Evolutionary conservation across 2,329 filamentous ascomycete species (phyloP), one percentile per base, ranked within the genome.

Genomic region (Fusarium luffae): DNA sequence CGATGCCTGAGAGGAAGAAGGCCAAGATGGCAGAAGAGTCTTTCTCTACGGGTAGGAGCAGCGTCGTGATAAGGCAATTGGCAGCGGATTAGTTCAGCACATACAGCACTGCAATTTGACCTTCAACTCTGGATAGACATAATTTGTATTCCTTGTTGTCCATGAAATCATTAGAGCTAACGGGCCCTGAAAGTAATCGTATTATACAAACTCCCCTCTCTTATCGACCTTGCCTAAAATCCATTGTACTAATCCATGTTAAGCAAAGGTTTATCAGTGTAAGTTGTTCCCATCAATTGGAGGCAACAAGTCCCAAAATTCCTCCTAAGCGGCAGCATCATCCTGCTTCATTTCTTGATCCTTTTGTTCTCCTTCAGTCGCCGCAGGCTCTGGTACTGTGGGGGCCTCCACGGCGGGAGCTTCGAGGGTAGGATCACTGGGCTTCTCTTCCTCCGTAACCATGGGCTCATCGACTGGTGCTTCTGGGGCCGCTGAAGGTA

Each of bases 1-100:
- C 81, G 16, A 70, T 74, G 56, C 72, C 75, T 7, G 69, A 76
- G 54, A 63, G 56, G 19, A 55, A 63, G 7, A 49, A 47, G 37
- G 27, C 40, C 32, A 47, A 59, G 18, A 44, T 18, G 4, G 21
- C 50, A 1, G 44, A 43, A 8, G 32, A 30, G 21, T 48, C 44
- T 16, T 46, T 48, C 16, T 19, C 28, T 7, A 27, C 34, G 27
- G 59, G 51, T 11, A 60, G 49, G 37, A 57, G 43, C 27, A 54
- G 51, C 25, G 46, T 48, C 18, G 25, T 54, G 3, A 6, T 42
- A n/a, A 49, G 57, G 52, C 50, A 63, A 32, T 13, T 40, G 32
- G 27, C 10, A 19, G 16, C 9, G 25, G 16, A 19, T 19, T 34
- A 44, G 41, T 52, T 34, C 50, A 50, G 25, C 2, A 25, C 16